Percentiles rank a stretch among this genome's conserved stretches.
Evolutionary conservation across 148 eudicot species (phyloP).

Genomic region (Chenopodium suecicum): DNA sequence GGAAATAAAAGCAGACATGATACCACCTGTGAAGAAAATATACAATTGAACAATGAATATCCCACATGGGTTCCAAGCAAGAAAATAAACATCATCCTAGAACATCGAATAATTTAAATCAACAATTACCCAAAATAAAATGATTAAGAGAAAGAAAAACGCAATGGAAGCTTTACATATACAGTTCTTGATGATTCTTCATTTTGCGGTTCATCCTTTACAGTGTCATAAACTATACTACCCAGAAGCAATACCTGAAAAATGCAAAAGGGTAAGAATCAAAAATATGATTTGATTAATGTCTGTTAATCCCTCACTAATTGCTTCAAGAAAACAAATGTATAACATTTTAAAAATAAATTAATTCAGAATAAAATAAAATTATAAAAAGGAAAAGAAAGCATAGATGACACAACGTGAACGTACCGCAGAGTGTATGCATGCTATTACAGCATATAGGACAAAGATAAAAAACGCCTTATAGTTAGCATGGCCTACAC

Average conservation of each 20-base stretch:
- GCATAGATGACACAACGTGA: background rate
- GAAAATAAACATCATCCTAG: background rate
- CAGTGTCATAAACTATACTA: conserved; percentile 54
- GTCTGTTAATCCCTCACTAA: background rate
- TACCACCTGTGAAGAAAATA: conserved; percentile 55
- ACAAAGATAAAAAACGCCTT: conserved; percentile 86
- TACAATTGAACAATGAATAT: background rate
- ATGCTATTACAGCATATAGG: conserved; percentile 73
- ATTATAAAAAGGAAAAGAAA: too few species aligned
- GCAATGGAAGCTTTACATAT: conserved; percentile 46
- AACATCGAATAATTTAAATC: background rate
- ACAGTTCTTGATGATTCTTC: conserved; percentile 61
- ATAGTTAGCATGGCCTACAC: conserved; percentile 95
- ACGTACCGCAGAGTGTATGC: conserved; percentile 87
- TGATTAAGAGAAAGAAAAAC: background rate
- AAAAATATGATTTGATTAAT: background rate
- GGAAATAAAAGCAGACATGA: conserved; percentile 72
- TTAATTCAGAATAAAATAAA: too few species aligned
- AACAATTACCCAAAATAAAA: background rate
- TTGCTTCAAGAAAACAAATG: too few species aligned
- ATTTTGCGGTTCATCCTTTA: conserved; percentile 43
- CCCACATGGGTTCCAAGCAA: conserved; percentile 2
- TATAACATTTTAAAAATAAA: too few species aligned
- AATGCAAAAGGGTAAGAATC: conserved; percentile 1
- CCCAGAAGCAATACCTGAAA: conserved; percentile 85